phyloP scores from a whole-genome alignment of 805 yeast species.

The Kuraishia piskuri region DNA sequence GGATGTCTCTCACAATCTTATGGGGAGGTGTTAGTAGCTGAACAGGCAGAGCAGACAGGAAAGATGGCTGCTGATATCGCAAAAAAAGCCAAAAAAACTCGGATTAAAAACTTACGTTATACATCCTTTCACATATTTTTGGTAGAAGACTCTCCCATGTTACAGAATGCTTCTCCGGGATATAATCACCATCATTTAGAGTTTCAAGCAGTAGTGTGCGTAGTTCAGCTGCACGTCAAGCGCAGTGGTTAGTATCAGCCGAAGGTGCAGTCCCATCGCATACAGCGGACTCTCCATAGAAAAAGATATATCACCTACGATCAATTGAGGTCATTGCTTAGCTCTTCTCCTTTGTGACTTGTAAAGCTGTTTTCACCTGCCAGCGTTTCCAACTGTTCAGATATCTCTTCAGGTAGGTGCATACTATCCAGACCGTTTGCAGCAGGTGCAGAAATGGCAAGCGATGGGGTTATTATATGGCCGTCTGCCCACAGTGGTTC shows the following conservation, averaged over 20 bases:
- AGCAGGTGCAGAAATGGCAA: neutral
- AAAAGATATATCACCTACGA: neutral
- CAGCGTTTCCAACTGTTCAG: too few relatives aligned
- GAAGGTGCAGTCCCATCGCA: too few relatives aligned
- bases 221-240: neutral
- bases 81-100: too few relatives aligned
- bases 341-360: neutral
- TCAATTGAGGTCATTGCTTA: neutral
- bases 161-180: neutral
- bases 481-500: too few relatives aligned
- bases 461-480: neutral
- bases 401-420: neutral
- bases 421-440: neutral
- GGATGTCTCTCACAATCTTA: conserved; percentile 3
- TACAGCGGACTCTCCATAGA: neutral
- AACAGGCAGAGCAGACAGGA: too few relatives aligned
- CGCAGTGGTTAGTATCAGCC: neutral
- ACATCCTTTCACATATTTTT: neutral
- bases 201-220: neutral
- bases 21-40: neutral
- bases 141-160: neutral
- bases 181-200: neutral
- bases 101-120: neutral
- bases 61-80: too few relatives aligned
- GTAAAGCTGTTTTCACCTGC: too few relatives aligned